These are phyloP conservation scores for Pseudozyma thailandica DNA, from an alignment of 1,284 basidiomycete genomes.

Conservation along the genomic window DNA sequence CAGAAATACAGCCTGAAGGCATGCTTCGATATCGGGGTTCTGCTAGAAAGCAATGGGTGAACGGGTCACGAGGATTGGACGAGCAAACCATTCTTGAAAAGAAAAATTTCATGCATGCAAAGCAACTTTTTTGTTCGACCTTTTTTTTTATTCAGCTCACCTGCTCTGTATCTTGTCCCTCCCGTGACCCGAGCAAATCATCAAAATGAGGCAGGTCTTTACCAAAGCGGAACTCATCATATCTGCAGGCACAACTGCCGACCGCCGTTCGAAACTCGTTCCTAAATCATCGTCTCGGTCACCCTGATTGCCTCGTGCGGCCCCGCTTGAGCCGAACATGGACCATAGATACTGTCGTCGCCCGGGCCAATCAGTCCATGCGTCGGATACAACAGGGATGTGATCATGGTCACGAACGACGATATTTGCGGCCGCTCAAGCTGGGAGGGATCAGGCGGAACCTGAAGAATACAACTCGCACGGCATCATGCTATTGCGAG, in stretches of 20 bases:
- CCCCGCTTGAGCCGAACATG: not conserved
- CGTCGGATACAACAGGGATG: conserved; percentile 7
- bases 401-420: not conserved
- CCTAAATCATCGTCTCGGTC: not conserved
- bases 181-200: no score
- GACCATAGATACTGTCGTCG: not conserved
- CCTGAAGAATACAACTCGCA: no score
- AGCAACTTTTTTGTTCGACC: not conserved
- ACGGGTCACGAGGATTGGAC: conserved; percentile 23
- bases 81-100: not conserved
- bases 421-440: not conserved
- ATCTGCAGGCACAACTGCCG: no score
- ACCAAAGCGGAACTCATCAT: not conserved
- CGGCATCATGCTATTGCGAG: no score
- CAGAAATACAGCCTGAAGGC: no score
- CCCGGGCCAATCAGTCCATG: not conserved
- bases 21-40: no score
- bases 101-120: conserved; percentile 17
- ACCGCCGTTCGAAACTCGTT: not conserved
- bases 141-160: not conserved
- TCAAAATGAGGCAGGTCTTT: no score
- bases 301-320: conserved; percentile 4
- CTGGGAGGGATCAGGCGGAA: not conserved
- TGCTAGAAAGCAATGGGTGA: no score
- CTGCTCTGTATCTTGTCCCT: no score